These are phyloP conservation scores for Plasmodium relictum DNA, from an alignment of 169 alveolate species.

Conservation along the genomic window DNA sequence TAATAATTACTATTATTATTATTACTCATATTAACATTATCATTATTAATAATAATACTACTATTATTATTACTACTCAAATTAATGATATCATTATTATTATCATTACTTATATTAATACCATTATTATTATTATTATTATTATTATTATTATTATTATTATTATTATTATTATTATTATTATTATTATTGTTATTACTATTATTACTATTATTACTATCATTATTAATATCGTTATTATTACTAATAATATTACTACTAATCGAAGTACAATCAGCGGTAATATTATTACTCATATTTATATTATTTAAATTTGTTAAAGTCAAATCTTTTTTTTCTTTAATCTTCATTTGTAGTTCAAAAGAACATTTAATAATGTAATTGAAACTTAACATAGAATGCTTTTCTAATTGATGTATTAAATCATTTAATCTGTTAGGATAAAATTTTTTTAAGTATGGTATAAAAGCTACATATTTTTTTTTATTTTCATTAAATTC, in stretches of 20 bases:
- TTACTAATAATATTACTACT: background rate
- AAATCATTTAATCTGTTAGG: conserved; percentile 42
- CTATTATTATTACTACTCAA: too few relatives aligned
- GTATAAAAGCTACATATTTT: conserved; percentile 39
- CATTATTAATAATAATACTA: background rate
- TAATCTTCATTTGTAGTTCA: conserved; percentile 11
- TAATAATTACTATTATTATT: background rate
- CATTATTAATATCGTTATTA: background rate
- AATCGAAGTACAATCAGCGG: background rate
- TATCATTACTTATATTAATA: too few relatives aligned
- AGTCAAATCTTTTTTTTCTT: background rate
- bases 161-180: background rate
- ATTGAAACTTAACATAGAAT: conserved; percentile 13
- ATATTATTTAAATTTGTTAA: background rate
- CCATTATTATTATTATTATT: conserved; percentile 4
- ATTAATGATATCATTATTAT: too few relatives aligned
- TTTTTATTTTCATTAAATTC: conserved; percentile 51
- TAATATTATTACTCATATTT: background rate
- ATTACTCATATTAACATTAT: background rate
- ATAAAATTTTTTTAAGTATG: conserved; percentile 37
- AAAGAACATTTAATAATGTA: conserved; percentile 28
- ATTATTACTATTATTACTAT: background rate
- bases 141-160: background rate
- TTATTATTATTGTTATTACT: background rate
- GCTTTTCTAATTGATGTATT: conserved; percentile 34